These are phyloP conservation scores for Moelleriella libera DNA, from an alignment of 2,329 filamentous ascomycete genomes.

Conservation along the genomic window DNA sequence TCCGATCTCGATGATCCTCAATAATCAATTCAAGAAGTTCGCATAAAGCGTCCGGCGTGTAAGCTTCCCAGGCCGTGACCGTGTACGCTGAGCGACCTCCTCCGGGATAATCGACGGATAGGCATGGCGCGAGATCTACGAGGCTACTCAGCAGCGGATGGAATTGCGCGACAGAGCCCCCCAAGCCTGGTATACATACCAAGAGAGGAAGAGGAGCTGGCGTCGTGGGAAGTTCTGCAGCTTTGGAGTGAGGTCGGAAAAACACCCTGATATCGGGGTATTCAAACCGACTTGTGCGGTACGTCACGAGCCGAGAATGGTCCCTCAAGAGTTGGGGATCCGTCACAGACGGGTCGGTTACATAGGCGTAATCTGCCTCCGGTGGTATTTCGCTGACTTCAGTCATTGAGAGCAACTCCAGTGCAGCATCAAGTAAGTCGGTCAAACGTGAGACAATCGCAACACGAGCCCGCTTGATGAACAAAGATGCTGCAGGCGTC, in stretches of 20 bases:
- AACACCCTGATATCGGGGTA: conserved; percentile 75
- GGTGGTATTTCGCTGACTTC: neutral
- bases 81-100: conserved; percentile 70
- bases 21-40: conserved; percentile 66
- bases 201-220: conserved; percentile 68
- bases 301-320: conserved; percentile 56
- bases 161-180: conserved; percentile 86
- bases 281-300: conserved; percentile 53
- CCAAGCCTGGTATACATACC: conserved; percentile 85
- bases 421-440: too few relatives aligned
- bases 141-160: conserved; percentile 68
- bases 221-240: conserved; percentile 46
- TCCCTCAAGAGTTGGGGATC: conserved; percentile 74
- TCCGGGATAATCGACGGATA: conserved; percentile 76
- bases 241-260: conserved; percentile 67
- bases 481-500: too few relatives aligned
- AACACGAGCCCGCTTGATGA: too few relatives aligned
- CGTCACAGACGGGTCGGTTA: conserved; percentile 30
- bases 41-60: conserved; percentile 60
- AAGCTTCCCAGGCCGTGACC: conserved; percentile 61
- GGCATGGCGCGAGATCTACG: conserved; percentile 67
- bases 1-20: conserved; percentile 53
- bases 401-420: neutral
- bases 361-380: neutral
- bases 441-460: too few relatives aligned